Conservation (phyloP, 129 eudicot genomes). For the Escallonia herrerae region DNA sequence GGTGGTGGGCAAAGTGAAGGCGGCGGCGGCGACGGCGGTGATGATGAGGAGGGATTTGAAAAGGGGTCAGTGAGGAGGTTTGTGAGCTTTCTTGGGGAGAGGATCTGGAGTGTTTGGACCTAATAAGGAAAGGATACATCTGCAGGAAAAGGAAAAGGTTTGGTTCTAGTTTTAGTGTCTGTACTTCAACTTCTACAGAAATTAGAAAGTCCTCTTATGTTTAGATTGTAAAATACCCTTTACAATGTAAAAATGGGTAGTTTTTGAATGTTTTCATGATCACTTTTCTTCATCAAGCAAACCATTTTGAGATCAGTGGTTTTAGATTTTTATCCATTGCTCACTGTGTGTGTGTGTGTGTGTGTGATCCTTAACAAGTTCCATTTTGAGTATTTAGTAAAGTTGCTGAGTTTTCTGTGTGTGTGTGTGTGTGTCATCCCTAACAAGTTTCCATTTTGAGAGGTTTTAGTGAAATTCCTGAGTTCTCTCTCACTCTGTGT, state of each 20-base stretch:
- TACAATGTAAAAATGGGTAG: slow-evolving; percentile 28
- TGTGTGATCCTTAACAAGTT: too few species aligned
- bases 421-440: too few species aligned
- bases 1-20: slow-evolving; percentile 8
- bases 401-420: too few species aligned
- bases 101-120: slow-evolving; percentile 69
- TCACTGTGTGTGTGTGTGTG: not conserved
- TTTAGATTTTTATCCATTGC: not conserved
- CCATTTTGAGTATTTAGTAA: too few species aligned
- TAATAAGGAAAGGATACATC: not conserved
- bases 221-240: slow-evolving; percentile 3
- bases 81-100: slow-evolving; percentile 52
- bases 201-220: slow-evolving; percentile 7
- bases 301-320: not conserved
- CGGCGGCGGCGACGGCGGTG: not conserved
- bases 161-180: slow-evolving; percentile 10
- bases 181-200: too few species aligned
- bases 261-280: not conserved
- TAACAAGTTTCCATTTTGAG: too few species aligned
- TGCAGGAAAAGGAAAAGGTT: slow-evolving; percentile 16
- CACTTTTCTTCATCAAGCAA: too few species aligned
- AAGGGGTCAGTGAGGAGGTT: slow-evolving; percentile 54
- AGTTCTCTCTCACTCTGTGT: too few species aligned
- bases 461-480: too few species aligned
- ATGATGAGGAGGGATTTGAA: slow-evolving; percentile 20